Evolutionary conservation across 495 filamentous ascomycete genomes (phyloP), one percentile per base, ranked within the genome.

Genomic region (Lasiosphaeriaceae sp.): DNA sequence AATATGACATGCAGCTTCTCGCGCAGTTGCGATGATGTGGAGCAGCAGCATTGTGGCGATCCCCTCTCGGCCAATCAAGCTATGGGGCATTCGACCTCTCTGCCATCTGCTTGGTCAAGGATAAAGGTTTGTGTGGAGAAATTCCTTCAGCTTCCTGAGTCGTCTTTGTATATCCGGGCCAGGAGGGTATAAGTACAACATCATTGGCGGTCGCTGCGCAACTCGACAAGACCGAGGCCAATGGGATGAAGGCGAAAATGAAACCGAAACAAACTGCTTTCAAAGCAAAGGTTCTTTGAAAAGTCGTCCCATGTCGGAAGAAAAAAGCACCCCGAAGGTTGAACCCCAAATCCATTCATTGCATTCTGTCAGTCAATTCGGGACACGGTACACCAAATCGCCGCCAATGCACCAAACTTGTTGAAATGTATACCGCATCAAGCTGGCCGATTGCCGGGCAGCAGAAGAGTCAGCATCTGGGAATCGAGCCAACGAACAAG

Each of bases 131-230:
- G 35, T 62, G 47, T 62, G 60, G 66, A 39, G 57, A 58, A 47
- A 47, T 23, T 50, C 47, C 31, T 19, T 43, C 55, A 37, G 31
- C 48, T 47, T 51, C 46, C 54, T 47, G 50, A 39, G n/a, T n/a
- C 61, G 20, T 50, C 48, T 54, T 23, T 47, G 61, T 56, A 54
- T 52, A 62, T 52, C 35, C 50, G 45, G 52, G 26, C 21, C 56
- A 54, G 67, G 62, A 68, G 63, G 68, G 68, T 71, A 71, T 68
- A 67, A 52, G 44, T 47, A 34, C 34, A 31, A 45, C 35, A 31
- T 47, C 61, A 69, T 69, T 67, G 64, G 66, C 47, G 22, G 17
- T 43, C 12, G 34, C 9, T 9, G 43, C 43, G 45, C 43, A 43
- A 57, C 53, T 46, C 50, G 24, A 56, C 31, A 45, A 17, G 16